Base-by-base conservation (phyloP, 306 rosid genomes). In the Citrullus mucosospermus region DNA sequence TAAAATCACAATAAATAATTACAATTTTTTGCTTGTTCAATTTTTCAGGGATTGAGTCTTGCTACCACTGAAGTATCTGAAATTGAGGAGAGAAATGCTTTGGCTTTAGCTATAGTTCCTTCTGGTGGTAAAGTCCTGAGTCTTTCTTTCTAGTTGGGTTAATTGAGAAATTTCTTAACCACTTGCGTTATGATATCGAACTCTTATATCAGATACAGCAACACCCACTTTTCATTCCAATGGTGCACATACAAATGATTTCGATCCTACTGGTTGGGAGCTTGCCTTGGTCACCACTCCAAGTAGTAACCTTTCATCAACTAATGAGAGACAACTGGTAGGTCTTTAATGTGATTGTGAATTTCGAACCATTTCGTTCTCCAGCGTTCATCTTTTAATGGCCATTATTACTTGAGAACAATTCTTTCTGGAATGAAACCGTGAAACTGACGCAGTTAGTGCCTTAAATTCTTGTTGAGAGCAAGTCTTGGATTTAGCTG, bases 211-310 rank as follows among this genome's bases (percentile, higher is more conserved):
- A 86, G 91, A 88, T 53, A 46, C 88, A 59, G 79, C 96, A n/a
- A 77, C 93, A 17, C 93, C 96, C 58, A 88, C 91, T 76, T 89
- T 91, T 81, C 80, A 83, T 79, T 81, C 98, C 44, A 82, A 80
- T 79, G 79, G 88, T 18, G 34, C 82, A 41, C 97, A 84, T 81
- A 69, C 89, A 58, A 91, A 88, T 22, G 90, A 91, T 81, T 96
- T 87, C 85, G 99, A 93, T 83, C 94, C 99, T 51, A 89, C 93
- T 12, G 99, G 99, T 36, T 96, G 99, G 99, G 99, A 96, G 81
- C 93, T 96, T 78, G 98, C 99, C 67, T 88, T 96, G 67, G 98
- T 96, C 80, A 76, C 88, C 84, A 87, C 96, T 87, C 99, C 99
- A 68, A 93, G 99, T 84, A 86, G 79, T 77, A 76, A 92, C 84